phyloP scores from a whole-genome alignment of 306 rosid species.

The Corylus americana region DNA sequence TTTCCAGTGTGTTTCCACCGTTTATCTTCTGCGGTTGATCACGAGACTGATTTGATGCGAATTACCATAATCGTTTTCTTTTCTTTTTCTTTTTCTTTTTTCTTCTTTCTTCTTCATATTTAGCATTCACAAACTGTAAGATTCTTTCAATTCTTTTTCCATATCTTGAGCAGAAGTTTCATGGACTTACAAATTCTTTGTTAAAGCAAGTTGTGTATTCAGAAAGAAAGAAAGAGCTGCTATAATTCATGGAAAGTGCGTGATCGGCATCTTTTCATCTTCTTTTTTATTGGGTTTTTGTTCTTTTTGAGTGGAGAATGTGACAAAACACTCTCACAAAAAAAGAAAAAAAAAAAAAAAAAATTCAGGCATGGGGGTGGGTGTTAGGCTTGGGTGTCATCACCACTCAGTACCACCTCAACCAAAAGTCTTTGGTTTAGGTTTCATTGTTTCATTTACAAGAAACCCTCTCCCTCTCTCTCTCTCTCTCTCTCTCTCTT shows the following conservation, averaged over 20 bases:
- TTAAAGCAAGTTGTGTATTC: conserved; percentile 23
- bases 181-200: conserved; percentile 31
- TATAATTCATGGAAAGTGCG: conserved; percentile 54
- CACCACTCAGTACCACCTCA: conserved; percentile 20
- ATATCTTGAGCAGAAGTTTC: conserved; percentile 18
- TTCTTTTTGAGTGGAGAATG: conserved; percentile 44
- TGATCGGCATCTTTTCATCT: conserved; percentile 41
- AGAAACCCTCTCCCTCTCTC: conserved; percentile 40
- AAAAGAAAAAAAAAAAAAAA: conserved; percentile 17
- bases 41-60: conserved; percentile 28
- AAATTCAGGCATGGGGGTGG: not conserved
- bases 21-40: conserved; percentile 21
- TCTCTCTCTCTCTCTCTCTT: conserved; percentile 28
- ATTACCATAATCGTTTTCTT: conserved; percentile 16
- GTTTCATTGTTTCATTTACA: conserved; percentile 59
- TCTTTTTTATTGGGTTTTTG: conserved; percentile 23
- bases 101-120: conserved; percentile 14
- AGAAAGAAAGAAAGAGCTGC: conserved; percentile 33
- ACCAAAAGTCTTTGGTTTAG: conserved; percentile 40
- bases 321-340: conserved; percentile 38
- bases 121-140: conserved; percentile 28
- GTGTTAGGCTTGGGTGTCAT: conserved; percentile 21
- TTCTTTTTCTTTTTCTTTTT: conserved; percentile 14
- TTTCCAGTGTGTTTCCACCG: not conserved
- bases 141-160: conserved; percentile 50